A percentile compares a stretch with the other conserved stretches of the same genome.
These are phyloP conservation scores for Acrocalymma vagum DNA, from an alignment of 2,329 filamentous ascomycete genomes.

Conservation along the genomic window DNA sequence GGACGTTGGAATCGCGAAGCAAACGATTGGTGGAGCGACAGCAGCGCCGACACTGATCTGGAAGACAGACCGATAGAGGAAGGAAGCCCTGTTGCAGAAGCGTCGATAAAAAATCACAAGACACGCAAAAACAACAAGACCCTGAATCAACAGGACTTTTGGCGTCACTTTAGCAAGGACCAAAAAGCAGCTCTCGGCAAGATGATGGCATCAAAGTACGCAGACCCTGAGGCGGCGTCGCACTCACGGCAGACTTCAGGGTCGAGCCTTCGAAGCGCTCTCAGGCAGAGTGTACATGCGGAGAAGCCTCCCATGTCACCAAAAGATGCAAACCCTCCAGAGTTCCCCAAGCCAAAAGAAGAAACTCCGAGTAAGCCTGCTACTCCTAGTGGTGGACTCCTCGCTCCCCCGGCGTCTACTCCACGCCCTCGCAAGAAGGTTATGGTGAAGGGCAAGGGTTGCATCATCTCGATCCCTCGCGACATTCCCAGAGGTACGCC, in stretches of 20 bases:
- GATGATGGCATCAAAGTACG: conserved; percentile 52
- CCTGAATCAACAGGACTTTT: conserved; percentile 60
- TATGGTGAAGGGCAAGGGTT: conserved; percentile 55
- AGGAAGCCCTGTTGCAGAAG: conserved; percentile 24
- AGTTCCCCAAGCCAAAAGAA: conserved; percentile 26
- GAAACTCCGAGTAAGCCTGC: conserved; percentile 25
- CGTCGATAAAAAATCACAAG: conserved; percentile 49
- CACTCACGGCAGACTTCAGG: conserved; percentile 42
- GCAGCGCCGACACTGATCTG: conserved; percentile 70
- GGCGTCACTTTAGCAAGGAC: conserved; percentile 51
- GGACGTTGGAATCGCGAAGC: conserved; percentile 73
- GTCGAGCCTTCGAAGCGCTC: conserved; percentile 23
- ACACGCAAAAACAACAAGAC: conserved; percentile 55
- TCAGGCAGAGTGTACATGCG: conserved; percentile 23
- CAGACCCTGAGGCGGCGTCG: conserved; percentile 41
- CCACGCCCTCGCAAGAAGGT: conserved; percentile 55
- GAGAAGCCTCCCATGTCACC: conserved; percentile 30
- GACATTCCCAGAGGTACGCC: conserved; percentile 51
- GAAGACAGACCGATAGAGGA: conserved; percentile 17
- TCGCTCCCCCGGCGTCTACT: conserved; percentile 28
- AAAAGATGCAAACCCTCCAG: conserved; percentile 21
- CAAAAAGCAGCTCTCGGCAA: conserved; percentile 49
- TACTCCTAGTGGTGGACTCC: conserved; percentile 16
- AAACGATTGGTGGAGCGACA: conserved; percentile 84
- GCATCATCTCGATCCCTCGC: conserved; percentile 54